Conservation (phyloP, 2,329 filamentous ascomycete species). For the Fusarium sp. region DNA sequence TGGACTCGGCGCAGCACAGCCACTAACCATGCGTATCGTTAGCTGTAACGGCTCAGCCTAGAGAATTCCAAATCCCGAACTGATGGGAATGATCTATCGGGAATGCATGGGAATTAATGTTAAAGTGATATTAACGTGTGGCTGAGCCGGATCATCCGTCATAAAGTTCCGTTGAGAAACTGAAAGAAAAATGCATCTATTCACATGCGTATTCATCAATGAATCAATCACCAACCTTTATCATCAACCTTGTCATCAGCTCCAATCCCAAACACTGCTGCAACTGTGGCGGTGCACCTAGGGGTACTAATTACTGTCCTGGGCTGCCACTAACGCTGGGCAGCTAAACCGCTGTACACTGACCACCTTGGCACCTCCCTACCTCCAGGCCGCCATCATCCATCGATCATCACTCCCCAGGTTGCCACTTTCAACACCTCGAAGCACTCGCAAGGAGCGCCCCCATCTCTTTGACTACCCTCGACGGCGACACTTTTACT, state of each 20-base stretch:
- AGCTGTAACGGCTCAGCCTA: not conserved
- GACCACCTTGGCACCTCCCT: conserved; percentile 47
- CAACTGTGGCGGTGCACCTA: conserved; percentile 22
- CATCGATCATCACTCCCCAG: conserved; percentile 15
- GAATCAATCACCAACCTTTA: not conserved
- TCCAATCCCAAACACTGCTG: not conserved
- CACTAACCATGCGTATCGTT: not conserved
- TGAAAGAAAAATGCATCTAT: not conserved
- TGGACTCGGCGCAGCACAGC: not conserved
- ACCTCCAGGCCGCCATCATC: conserved; percentile 32
- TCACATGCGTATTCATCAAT: not conserved
- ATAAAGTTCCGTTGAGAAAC: not conserved
- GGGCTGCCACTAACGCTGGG: conserved; percentile 31
- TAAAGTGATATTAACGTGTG: not conserved
- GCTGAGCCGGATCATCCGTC: not conserved
- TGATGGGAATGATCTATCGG: not conserved
- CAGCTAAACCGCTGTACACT: conserved; percentile 29
- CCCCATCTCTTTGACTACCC: not conserved
- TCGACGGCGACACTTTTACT: not conserved
- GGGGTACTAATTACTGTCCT: conserved; percentile 29
- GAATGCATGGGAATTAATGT: not conserved
- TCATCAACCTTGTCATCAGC: not conserved
- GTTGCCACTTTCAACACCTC: conserved; percentile 41
- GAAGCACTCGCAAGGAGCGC: conserved; percentile 8
- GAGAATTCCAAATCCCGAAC: not conserved